Evolutionary conservation across 2,329 filamentous ascomycete species (phyloP), one percentile per base, ranked within the genome.

Genomic region (Talaromyces albobiverticillius): DNA sequence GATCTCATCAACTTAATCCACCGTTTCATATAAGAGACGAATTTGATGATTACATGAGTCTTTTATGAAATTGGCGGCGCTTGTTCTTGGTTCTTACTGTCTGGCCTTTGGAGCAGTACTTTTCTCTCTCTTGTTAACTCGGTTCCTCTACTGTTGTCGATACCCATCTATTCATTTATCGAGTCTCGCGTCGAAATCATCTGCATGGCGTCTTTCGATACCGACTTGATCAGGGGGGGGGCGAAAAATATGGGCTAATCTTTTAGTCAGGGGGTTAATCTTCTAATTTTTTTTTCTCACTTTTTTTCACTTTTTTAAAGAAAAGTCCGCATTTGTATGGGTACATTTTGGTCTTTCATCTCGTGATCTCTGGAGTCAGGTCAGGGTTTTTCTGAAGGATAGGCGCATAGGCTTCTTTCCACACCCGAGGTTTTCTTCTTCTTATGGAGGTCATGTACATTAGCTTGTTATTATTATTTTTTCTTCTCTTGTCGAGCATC

Each of bases 1-100:
- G 73, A 76, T 55, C 60, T 77, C 47, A 66, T 76, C 20, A 70
- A 69, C 62, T 64, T 72, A 51, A 69, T 76, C 18, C 16, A 40
- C 18, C n/a, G 36, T 8, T 40, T 40, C 36, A 40, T 40, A 2
- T 40, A 22, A 40, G 36, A 22, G 18, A 40, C 36, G 36, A 40
- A 40, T 20, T 40, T 40, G 36, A 40, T 16, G 18, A 40, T 20
- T 40, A 8, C 36, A 40, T 40, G 36, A 40, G 36, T 40, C 36
- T 40, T n/a, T n/a, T 22, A 40, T 40, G 36, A 40, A n/a, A 40
- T 13, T 40, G 32, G 36, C 16, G 36, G 36, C 36, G 36, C 36
- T 40, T 40, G 16, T 22, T 18, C 16, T 18, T 40, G 16, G 18
- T 20, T 40, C 5, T 8, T 40, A 22, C 36, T 40, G 36, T 40